Base-by-base conservation (phyloP, 1,139 yeast species). In the Protomyces gravidus region DNA sequence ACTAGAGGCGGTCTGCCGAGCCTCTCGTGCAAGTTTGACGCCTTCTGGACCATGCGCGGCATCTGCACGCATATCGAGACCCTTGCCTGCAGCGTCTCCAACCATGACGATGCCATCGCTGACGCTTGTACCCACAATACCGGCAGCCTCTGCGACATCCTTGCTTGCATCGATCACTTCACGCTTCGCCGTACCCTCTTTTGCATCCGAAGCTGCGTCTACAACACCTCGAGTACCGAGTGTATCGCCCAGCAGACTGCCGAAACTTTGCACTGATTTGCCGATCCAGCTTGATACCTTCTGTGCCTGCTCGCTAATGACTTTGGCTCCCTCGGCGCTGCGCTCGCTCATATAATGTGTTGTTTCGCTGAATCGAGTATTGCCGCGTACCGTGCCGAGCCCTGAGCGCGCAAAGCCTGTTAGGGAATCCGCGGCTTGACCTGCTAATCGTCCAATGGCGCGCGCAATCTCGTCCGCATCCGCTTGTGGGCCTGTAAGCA, bases 401-500 rank as follows among this genome's bases (percentile, higher is more conserved):
- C 58, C 19, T 42, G 32, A 11, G 58, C 40, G 19, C 36, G 32
- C 39, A 26, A 28, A 13, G 39, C 36, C 17, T 45, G 39, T 13
- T 11, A 46, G 11, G 45, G 25, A 17, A 25, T 33, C 15, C 32
- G 46, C 26, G 26, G 51, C 36, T 32, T 53, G 15, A 45, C 30
- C 58, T 45, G 47, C 47, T 15, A 7, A 45, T 46, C 25, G 51
- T 33, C 58, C 58, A 53, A 17, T 53, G 46, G 45, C 45, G 11
- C 58, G 45, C 2, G 58, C 36, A 4, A 53, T 36, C 26, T 45
- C 36, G 36, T 53, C 58, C 2, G 58, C 58, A 46, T 53, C 58
- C 2, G 58, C 58, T 46, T 53, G 58, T 17, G 51, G 40, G 2
- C 58, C 58, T 21, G 48, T 50, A 45, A 46, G n/a, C 28, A 53